Base-by-base conservation (phyloP, 441 rosid species). In the Jatropha multifida region DNA sequence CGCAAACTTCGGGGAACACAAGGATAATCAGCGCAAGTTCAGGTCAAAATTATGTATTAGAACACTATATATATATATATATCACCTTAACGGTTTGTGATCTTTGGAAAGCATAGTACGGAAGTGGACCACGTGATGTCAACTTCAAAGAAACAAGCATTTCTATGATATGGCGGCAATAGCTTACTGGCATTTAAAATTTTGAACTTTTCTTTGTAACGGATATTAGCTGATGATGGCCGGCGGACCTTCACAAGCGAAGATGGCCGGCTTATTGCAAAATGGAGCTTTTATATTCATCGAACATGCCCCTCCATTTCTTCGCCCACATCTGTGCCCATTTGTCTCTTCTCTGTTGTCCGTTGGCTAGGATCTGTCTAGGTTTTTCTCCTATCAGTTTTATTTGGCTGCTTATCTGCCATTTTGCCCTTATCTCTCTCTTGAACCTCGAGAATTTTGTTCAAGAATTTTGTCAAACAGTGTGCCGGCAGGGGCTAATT, bases 161-260 rank as follows among this genome's bases (percentile, higher is more conserved):
- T 46, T 44, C 1, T 20, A 12, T 20, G 59, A 7, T 9, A 49
- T 73, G 75, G 80, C 78, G 65, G 78, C 75, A 44, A 80, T 73
- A 69, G 37, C 32, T 26, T 46, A 55, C 26, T 2, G 58, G 60
- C 62, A 63, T 59, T 68, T 12, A 51, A 20, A 63, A 0, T 62
- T 72, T 54, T 51, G 23, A 62, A 73, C 15, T 13, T 3, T 52
- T 15, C 5, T 14, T 52, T 0, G 58, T 32, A 32, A 32, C 32
- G 32, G 32, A 1, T 32, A 32, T 20, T 20, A 51, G 27, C 49
- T 2, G 67, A n/a, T n/a, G 5, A 14, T 7, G 70, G 79, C 83
- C 78, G 79, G 78, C 77, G 70, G 74, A 77, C 12, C 5, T 75
- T 48, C 49, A 49, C 69, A 60, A 37, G 78, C 37, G 26, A 51